A percentile compares a stretch with the other conserved stretches of the same genome.
These are phyloP conservation scores for Carex pumila DNA, from an alignment of 176 grass and related monocot species.

Conservation along the genomic window DNA sequence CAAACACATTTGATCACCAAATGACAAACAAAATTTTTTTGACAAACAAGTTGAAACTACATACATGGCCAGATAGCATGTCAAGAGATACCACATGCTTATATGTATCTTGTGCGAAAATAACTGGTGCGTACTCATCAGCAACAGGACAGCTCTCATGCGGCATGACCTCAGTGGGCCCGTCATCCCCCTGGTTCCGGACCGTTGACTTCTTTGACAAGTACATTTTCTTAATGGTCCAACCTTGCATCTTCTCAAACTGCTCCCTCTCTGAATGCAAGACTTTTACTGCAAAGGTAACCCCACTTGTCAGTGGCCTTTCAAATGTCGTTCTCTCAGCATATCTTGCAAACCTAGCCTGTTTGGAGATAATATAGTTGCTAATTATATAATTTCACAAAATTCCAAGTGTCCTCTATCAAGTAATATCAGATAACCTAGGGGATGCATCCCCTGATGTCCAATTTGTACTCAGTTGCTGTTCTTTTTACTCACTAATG, in stretches of 20 bases:
- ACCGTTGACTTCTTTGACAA: constrained; percentile 46
- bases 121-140: constrained; percentile 88
- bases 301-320: constrained; percentile 89
- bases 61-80: constrained; percentile 84
- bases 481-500: not conserved
- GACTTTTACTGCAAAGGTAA: constrained; percentile 83
- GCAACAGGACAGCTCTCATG: constrained; percentile 42
- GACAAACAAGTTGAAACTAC: constrained; percentile 14
- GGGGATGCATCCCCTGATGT: not conserved
- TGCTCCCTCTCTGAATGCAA: constrained; percentile 67
- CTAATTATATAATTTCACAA: not conserved
- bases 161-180: not conserved
- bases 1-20: not conserved
- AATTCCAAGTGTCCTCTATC: not conserved
- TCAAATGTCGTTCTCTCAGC: constrained; percentile 97
- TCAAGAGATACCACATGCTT: constrained; percentile 94
- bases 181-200: constrained; percentile 35
- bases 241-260: constrained; percentile 83
- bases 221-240: constrained; percentile 96
- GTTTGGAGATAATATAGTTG: constrained; percentile 11
- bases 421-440: not conserved
- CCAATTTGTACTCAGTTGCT: not conserved
- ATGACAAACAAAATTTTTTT: not conserved
- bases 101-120: constrained; percentile 87
- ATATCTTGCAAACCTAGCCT: constrained; percentile 82